Base-by-base conservation (phyloP, 202 grass and related monocot genomes). In the Thinopyrum obtusiflorum region DNA sequence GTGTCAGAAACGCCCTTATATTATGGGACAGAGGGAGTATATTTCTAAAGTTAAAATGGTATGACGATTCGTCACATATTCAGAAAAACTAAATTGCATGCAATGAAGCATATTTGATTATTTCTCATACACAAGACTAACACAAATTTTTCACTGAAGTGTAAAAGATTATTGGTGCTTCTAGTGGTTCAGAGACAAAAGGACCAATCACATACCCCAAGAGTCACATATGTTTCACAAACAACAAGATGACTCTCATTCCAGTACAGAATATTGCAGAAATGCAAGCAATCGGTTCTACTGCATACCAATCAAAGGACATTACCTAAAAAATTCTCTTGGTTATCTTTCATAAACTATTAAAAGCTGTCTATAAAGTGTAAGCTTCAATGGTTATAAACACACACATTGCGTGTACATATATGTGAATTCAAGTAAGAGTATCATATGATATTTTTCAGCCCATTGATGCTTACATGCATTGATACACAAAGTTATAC, bases 401-500 rank as follows among this genome's bases (percentile, higher is more conserved):
- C 11, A 11, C 44, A 35, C 27, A 78, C 9, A 51, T n/a, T 29
- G 23, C 25, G 73, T 51, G 44, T 64, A 36, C 35, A 84, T 12
- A 36, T 14, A 82, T 20, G 51, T 47, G 2, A 36, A 42, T 63
- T 25, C 5, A 65, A 39, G 28, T 49, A 83, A 62, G 25, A 46
- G 4, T 3, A 78, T 12, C 11, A 42, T 71, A 42, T 29, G 46
- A 82, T 39, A 17, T 24, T 15, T 11, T 17, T 9, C 12, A 9
- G 39, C 6, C 11, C 4, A 55, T 57, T 26, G 18, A 53, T 78
- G 29, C 69, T 47, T 18, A 63, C 61, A 55, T 42, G 53, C n/a
- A 77, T 68, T 57, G 63, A 64, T 42, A 82, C 79, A 86, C 55
- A 11, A 61, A 83, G 2, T 4, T 73, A 78, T 65, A 88, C 4